A percentile compares a stretch with the other conserved stretches of the same genome.
These are phyloP conservation scores for Penicillium decumbens DNA, from an alignment of 2,329 filamentous ascomycete genomes.

Conservation along the genomic window DNA sequence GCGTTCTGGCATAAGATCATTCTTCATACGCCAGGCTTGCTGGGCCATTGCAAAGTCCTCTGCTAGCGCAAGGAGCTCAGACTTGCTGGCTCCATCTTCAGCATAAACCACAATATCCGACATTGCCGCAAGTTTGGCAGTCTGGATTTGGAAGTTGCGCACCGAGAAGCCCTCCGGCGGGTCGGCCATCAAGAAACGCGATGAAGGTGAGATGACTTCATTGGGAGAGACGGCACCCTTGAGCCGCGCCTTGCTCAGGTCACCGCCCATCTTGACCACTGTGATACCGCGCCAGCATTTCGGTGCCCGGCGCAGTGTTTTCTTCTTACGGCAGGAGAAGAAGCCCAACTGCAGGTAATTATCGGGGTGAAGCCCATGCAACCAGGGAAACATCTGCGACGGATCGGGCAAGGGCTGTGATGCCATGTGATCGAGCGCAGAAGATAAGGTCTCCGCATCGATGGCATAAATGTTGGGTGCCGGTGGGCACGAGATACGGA, in stretches of 20 bases:
- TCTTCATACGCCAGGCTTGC: constrained; percentile 64
- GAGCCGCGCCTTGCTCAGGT: constrained; percentile 67
- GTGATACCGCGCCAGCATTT: constrained; percentile 75
- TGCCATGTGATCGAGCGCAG: constrained; percentile 70
- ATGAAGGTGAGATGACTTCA: constrained; percentile 64
- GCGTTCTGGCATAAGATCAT: constrained; percentile 53
- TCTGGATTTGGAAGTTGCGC: constrained; percentile 94
- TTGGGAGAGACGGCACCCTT: constrained; percentile 82
- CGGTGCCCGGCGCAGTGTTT: constrained; percentile 64
- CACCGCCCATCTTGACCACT: constrained; percentile 81
- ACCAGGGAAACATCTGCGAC: constrained; percentile 87
- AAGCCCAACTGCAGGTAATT: constrained; percentile 88
- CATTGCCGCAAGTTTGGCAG: constrained; percentile 77
- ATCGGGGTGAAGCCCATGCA: constrained; percentile 83
- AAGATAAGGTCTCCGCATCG: constrained; percentile 61
- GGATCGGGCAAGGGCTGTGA: constrained; percentile 79
- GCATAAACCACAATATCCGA: constrained; percentile 94
- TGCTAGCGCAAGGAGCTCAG: constrained; percentile 62
- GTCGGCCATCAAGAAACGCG: constrained; percentile 74
- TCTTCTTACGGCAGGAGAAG: constrained; percentile 73
- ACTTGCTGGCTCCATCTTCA: constrained; percentile 59
- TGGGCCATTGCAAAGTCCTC: constrained; percentile 69
- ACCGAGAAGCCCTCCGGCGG: constrained; percentile 90
- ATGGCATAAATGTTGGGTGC: constrained; percentile 63
- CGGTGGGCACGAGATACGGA: constrained; percentile 52